Percentiles rank a stretch among this genome's conserved stretches.
Evolutionary conservation across 2,329 filamentous ascomycete genomes (phyloP).

Genomic region (Leptographium flavum): DNA sequence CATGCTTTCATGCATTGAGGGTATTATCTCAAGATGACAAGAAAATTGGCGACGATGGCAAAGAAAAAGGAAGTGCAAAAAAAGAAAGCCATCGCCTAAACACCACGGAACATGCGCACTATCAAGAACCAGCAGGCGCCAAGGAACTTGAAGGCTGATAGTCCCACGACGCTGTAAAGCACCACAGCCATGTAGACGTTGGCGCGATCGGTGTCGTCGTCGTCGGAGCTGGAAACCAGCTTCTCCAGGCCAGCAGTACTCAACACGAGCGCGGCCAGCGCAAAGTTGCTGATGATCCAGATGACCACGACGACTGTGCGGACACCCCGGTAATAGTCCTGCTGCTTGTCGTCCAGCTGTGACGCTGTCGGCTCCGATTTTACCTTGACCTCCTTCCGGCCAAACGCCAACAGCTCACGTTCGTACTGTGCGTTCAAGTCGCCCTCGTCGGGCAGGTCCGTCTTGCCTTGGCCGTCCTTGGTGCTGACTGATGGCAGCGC

Average conservation of each 20-base stretch:
- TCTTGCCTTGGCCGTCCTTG: conserved; percentile 81
- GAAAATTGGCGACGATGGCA: background rate
- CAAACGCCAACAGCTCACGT: conserved; percentile 61
- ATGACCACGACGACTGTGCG: conserved; percentile 79
- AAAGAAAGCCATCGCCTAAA: conserved; percentile 21
- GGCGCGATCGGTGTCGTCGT: conserved; percentile 32
- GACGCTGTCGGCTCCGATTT: conserved; percentile 42
- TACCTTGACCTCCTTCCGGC: conserved; percentile 58
- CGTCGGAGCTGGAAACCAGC: conserved; percentile 31
- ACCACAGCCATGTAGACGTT: conserved; percentile 79
- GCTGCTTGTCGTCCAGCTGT: conserved; percentile 64
- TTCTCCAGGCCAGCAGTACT: conserved; percentile 70
- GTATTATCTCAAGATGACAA: conserved; percentile 1
- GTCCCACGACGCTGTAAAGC: conserved; percentile 73
- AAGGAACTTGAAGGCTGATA: conserved; percentile 76
- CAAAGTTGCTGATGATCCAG: conserved; percentile 97
- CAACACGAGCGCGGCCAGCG: conserved; percentile 71
- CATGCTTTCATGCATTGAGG: conserved; percentile 1
- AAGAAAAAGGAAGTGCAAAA: background rate
- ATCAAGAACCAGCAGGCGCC: conserved; percentile 89
- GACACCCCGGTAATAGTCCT: conserved; percentile 97
- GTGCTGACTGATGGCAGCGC: conserved; percentile 78
- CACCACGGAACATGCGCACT: conserved; percentile 68
- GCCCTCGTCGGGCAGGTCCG: conserved; percentile 86
- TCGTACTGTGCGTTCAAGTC: conserved; percentile 95